Conservation (phyloP, 2,329 filamentous ascomycete species). For the Penicillium decumbens region DNA sequence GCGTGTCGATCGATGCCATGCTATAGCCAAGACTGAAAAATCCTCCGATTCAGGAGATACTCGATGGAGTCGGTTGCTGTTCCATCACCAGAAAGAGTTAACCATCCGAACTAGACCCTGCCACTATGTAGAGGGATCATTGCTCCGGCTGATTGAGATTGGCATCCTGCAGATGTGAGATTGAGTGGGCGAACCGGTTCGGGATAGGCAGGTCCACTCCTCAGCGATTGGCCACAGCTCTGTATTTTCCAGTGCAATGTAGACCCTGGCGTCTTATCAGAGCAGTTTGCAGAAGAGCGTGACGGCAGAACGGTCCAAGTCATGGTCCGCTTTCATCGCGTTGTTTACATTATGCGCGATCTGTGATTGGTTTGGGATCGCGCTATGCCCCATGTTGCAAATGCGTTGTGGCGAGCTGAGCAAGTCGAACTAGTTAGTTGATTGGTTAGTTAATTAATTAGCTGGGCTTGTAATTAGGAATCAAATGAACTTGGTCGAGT, state of each 20-base stretch:
- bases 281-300: not conserved
- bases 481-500: not conserved
- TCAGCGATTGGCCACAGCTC: not conserved
- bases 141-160: conserved; percentile 11
- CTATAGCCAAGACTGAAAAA: not conserved
- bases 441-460: no score
- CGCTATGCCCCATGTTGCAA: not conserved
- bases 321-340: not conserved
- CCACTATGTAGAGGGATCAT: conserved; percentile 4
- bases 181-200: conserved; percentile 6
- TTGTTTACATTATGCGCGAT: not conserved
- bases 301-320: not conserved
- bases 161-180: conserved; percentile 15
- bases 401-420: conserved; percentile 1
- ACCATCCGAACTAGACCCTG: not conserved
- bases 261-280: not conserved
- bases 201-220: conserved; percentile 13
- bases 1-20: conserved; percentile 10
- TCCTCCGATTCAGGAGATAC: conserved; percentile 3
- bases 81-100: not conserved
- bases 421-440: not conserved
- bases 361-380: not conserved
- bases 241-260: not conserved
- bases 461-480: not conserved
- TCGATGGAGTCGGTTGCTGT: no score